Evolutionary conservation across 371 early-diverging fungal species (phyloP), one percentile per base, ranked within the genome.

Genomic region (Zychaea mexicana): DNA sequence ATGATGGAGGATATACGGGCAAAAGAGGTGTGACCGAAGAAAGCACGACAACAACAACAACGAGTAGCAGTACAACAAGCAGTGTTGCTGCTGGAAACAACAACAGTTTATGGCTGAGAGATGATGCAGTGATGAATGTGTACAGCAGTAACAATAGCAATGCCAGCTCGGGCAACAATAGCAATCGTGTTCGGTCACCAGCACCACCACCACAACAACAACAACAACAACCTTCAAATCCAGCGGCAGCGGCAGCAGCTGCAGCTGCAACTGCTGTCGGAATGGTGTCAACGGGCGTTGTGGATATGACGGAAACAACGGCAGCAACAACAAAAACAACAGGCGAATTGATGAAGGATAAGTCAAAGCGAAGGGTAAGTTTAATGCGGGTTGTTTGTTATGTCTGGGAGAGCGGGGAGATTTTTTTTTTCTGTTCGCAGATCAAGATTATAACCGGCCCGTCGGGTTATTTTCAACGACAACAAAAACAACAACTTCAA

Each of bases 321-420:
- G n/a, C n/a, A n/a, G n/a, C n/a, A n/a, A n/a, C n/a, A n/a, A n/a
- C n/a, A n/a, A n/a, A n/a, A n/a, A n/a, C 32, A 33, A 30, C 30
- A 2, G 10, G 55, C 31, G 49, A 49, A 49, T 17, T 49, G 22
- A 49, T 49, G 1, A 55, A 47, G 27, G 46, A 46, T 39, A 39
- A 46, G 30, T 30, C 21, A 31, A 39, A 27, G 28, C 59, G 58
- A 32, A 59, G 46, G 59, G 45, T 27, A n/a, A 46, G 60, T 46
- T 22, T 60, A 12, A 28, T 31, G 21, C 8, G 36, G 15, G 15
- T 36, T 36, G 36, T 42, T 42, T 42, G 42, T 42, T 42, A n/a
- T n/a, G n/a, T n/a, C n/a, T n/a, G n/a, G n/a, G n/a, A n/a, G n/a
- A n/a, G n/a, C n/a, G n/a, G n/a, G n/a, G n/a, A n/a, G n/a, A n/a